phyloP scores from a whole-genome alignment of 495 filamentous ascomycete species.

The Choiromyces venosus region DNA sequence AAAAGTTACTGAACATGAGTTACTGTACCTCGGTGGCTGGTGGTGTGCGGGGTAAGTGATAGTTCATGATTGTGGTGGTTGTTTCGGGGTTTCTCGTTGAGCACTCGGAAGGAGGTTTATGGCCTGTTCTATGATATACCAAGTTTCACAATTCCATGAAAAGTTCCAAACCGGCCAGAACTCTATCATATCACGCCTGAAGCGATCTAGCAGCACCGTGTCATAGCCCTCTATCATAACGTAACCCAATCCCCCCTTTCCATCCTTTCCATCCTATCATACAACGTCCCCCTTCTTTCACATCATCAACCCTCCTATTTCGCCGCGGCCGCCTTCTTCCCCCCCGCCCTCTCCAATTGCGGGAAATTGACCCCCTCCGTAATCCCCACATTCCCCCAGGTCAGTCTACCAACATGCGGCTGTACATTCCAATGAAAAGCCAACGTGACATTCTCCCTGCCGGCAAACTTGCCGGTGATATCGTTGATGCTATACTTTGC shows the following conservation, averaged over 20 bases:
- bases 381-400: slow-evolving; percentile 53
- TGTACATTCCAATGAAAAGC: slow-evolving; percentile 91
- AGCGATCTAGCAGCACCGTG: not conserved
- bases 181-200: not conserved
- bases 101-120: not conserved
- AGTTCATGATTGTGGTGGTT: not conserved
- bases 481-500: slow-evolving; percentile 96
- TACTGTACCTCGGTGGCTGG: too few species aligned
- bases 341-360: slow-evolving; percentile 9
- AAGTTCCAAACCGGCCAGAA: not conserved
- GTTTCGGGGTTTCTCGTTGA: not conserved
- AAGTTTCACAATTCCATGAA: not conserved
- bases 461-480: slow-evolving; percentile 67
- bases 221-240: not conserved
- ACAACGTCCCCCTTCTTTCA: not conserved
- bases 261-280: not conserved
- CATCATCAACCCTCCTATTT: not conserved
- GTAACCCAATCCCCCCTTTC: not conserved
- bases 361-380: slow-evolving; percentile 26
- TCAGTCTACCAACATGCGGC: slow-evolving; percentile 86
- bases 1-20: too few species aligned
- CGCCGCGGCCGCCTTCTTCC: slow-evolving; percentile 3
- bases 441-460: slow-evolving; percentile 64
- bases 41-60: not conserved
- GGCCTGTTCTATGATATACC: not conserved